Conservation (phyloP, 768 basidiomycete species). For the Calocera viscosa region DNA sequence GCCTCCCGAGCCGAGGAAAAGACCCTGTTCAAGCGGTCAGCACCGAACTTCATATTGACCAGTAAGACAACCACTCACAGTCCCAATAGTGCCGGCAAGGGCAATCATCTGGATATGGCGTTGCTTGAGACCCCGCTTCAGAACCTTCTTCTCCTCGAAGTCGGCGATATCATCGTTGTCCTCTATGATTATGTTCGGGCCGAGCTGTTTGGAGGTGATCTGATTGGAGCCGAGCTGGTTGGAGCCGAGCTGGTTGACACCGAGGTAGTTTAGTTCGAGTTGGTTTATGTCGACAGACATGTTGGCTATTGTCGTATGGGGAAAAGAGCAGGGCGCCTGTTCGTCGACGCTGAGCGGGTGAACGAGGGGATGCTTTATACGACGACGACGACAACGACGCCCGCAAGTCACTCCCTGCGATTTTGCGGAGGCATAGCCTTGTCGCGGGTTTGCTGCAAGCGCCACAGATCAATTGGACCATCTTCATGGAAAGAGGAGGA, state of each 20-base stretch:
- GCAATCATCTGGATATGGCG: conserved; percentile 68
- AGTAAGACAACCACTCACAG: neutral
- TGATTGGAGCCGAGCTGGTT: no score
- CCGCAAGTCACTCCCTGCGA: neutral
- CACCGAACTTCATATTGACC: neutral
- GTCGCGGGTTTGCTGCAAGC: neutral
- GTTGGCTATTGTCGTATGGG: neutral
- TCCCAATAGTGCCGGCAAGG: neutral
- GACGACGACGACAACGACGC: no score
- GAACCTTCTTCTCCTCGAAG: neutral
- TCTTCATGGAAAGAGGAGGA: no score
- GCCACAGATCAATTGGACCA: neutral
- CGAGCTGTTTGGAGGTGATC: neutral
- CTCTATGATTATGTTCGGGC: neutral
- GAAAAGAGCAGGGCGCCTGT: neutral
- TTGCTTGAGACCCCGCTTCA: conserved; percentile 53
- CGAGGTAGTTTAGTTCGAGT: no score
- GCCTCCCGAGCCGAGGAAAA: conserved; percentile 25
- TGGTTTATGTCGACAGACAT: neutral
- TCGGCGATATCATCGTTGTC: neutral
- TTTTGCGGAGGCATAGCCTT: neutral
- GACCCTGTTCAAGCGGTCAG: conserved; percentile 15
- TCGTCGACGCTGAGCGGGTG: no score
- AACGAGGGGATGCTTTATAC: no score
- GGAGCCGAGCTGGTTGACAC: no score